phyloP scores from a whole-genome alignment of 306 rosid genomes.

The Oxytropis ochrocephala region DNA sequence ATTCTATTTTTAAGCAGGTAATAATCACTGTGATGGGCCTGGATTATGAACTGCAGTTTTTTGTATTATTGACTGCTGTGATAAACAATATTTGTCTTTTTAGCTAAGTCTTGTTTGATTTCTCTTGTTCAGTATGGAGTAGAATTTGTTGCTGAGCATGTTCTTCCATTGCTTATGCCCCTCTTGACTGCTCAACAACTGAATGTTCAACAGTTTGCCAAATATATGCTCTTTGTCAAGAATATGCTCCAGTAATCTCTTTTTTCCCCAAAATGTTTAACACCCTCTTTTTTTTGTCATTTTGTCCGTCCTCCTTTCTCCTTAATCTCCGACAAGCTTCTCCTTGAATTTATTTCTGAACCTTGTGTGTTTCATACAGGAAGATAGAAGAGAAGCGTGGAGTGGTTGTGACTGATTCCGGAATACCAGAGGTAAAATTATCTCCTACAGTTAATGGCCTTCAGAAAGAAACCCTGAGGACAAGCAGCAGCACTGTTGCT shows the following conservation, averaged over 20 bases:
- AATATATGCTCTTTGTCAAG: conserved; percentile 97
- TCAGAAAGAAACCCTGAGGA: conserved; percentile 38
- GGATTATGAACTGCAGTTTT: background rate
- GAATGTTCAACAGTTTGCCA: conserved; percentile 96
- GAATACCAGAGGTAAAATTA: conserved; percentile 58
- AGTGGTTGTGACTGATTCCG: conserved; percentile 72
- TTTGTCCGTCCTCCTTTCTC: background rate
- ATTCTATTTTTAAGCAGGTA: conserved; percentile 89
- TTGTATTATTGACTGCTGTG: background rate
- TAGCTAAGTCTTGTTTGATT: conserved; percentile 21
- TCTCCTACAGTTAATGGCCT: conserved; percentile 48
- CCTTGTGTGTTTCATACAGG: conserved; percentile 36
- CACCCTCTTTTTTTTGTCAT: background rate
- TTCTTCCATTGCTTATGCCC: conserved; percentile 76
- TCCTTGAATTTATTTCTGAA: conserved; percentile 7
- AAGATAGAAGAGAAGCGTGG: conserved; percentile 95
- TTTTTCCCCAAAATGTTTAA: background rate
- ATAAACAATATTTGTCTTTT: conserved; percentile 14
- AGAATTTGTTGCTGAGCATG: conserved; percentile 95
- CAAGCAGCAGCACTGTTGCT: conserved; percentile 31
- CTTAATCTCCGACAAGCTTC: background rate
- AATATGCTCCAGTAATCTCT: conserved; percentile 71
- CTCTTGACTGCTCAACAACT: conserved; percentile 87
- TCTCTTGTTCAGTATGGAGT: conserved; percentile 69
- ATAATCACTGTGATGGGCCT: background rate